Base-by-base conservation (phyloP, 2,329 filamentous ascomycete species). In the Colletotrichum incanum region DNA sequence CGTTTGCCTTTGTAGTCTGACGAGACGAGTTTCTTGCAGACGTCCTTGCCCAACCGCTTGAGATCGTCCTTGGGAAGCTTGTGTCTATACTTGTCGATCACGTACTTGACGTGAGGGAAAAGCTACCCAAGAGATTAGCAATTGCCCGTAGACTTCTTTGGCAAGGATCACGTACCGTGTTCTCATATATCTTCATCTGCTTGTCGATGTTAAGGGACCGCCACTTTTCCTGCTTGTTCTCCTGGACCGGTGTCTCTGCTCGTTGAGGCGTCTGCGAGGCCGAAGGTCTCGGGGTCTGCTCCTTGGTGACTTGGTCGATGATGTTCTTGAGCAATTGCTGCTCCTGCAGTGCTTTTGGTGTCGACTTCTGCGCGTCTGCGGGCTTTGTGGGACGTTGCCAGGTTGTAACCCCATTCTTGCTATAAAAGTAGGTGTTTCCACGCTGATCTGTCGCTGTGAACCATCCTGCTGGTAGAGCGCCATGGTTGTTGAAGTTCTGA, bases 101-200 rank as follows among this genome's bases (percentile, higher is more conserved):
- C 92, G 75, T 94, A 89, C 80, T 95, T 96, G 76, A 98, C 92
- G 68, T 94, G 91, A 7, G 94, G 94, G 78, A 93, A 94, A 8
- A 98, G 87, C 94, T 96, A 75, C 7, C 11, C 12, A 28, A 23
- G 20, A 52, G 16, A 12, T 72, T 50, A 67, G 71, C 28, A 34
- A 5, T 12, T n/a, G 18, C 14, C 18, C 31, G 59, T 34, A 26
- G 2, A 34, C 49, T 5, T n/a, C 39, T 16, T 8, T 7, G 8
- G 23, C 20, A 1, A 37, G 31, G 14, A 47, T 8, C 37, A 85
- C 93, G 81, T 87, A 97, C 94, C 63, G 95, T 97, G 79, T 95
- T 95, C 81, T 98, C 95, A 78, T 98, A 98, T 2, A 98, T 87
- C 84, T 94, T 98, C 89, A 95, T 97, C 82, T 96, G 94, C 83